A percentile compares a stretch with the other conserved stretches of the same genome.
Evolutionary conservation across 192 early-diverging fungal genomes (phyloP).

Genomic region (Podila verticillata): DNA sequence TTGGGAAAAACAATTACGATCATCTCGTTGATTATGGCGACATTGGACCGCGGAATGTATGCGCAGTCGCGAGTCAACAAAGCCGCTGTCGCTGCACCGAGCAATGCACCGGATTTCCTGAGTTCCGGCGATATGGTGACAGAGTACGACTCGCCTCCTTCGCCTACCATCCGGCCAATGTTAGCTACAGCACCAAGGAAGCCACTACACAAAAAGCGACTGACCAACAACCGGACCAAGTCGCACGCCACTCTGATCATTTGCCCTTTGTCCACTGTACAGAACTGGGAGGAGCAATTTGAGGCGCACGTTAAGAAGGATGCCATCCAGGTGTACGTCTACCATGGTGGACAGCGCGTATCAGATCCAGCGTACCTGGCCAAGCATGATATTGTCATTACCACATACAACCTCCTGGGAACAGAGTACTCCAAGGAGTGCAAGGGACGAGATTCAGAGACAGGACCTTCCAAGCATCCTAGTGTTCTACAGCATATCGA

Average conservation of each 20-base stretch:
- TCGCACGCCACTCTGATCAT: slow-evolving; percentile 63
- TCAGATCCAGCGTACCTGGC: slow-evolving; percentile 30
- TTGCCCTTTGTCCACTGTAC: slow-evolving; percentile 61
- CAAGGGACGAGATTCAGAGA: slow-evolving; percentile 32
- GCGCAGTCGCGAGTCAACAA: not conserved
- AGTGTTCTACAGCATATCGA: slow-evolving; percentile 70
- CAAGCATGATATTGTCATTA: slow-evolving; percentile 59
- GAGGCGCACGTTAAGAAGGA: slow-evolving; percentile 41
- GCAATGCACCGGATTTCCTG: slow-evolving; percentile 26
- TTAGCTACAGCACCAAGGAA: slow-evolving; percentile 17
- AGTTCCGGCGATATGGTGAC: slow-evolving; percentile 32
- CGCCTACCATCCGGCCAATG: slow-evolving; percentile 13
- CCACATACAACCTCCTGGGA: slow-evolving; percentile 59
- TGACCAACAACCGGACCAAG: slow-evolving; percentile 23
- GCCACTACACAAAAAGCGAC: slow-evolving; percentile 20
- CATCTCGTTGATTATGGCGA: slow-evolving; percentile 62
- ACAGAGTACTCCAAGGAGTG: slow-evolving; percentile 56
- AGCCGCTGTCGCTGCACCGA: not conserved
- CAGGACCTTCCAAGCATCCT: slow-evolving; percentile 17
- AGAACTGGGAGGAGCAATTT: slow-evolving; percentile 65
- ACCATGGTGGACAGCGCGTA: slow-evolving; percentile 58
- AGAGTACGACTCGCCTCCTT: slow-evolving; percentile 37
- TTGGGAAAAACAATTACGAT: slow-evolving; percentile 69
- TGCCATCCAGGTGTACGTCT: slow-evolving; percentile 58
- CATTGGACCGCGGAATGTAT: slow-evolving; percentile 41